Conservation (phyloP, 225 moss, liverwort and hornwort genomes). For the Ulota crispa region DNA sequence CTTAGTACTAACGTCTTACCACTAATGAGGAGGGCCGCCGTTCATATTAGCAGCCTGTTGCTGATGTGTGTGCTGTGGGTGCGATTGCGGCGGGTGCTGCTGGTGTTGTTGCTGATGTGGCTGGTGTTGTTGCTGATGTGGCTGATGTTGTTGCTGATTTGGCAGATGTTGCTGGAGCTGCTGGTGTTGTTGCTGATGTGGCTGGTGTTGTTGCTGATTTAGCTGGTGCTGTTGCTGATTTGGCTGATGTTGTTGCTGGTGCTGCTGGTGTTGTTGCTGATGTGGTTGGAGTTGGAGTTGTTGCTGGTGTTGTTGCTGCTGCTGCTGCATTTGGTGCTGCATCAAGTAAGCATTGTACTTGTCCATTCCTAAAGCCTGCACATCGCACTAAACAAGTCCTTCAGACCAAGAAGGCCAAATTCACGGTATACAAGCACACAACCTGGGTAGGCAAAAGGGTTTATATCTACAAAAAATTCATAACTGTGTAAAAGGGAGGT, state of each 20-base stretch:
- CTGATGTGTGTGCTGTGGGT: conserved; percentile 52
- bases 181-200: conserved; percentile 53
- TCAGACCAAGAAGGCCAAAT: not conserved
- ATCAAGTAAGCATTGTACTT: conserved; percentile 75
- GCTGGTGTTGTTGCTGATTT: conserved; percentile 43
- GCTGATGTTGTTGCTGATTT: conserved; percentile 42
- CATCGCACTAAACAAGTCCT: not conserved
- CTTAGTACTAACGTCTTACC: conserved; percentile 19
- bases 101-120: conserved; percentile 30
- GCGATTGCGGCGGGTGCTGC: conserved; percentile 37
- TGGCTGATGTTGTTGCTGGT: conserved; percentile 36
- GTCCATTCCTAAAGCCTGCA: conserved; percentile 61
- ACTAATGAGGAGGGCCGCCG: conserved; percentile 45
- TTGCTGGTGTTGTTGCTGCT: conserved; percentile 46
- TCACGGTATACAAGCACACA: not conserved
- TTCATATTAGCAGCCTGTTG: conserved; percentile 47
- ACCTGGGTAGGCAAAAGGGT: not conserved
- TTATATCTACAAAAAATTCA: not conserved
- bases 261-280: conserved; percentile 38
- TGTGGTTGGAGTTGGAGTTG: conserved; percentile 51
- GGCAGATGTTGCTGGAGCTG: conserved; percentile 69
- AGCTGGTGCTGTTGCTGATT: conserved; percentile 40
- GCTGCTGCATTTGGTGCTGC: conserved; percentile 70
- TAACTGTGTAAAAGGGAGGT: not conserved
- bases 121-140: conserved; percentile 49